Evolutionary conservation across 2,329 filamentous ascomycete genomes (phyloP).

Genomic region (Aspergillus phoenicis): DNA sequence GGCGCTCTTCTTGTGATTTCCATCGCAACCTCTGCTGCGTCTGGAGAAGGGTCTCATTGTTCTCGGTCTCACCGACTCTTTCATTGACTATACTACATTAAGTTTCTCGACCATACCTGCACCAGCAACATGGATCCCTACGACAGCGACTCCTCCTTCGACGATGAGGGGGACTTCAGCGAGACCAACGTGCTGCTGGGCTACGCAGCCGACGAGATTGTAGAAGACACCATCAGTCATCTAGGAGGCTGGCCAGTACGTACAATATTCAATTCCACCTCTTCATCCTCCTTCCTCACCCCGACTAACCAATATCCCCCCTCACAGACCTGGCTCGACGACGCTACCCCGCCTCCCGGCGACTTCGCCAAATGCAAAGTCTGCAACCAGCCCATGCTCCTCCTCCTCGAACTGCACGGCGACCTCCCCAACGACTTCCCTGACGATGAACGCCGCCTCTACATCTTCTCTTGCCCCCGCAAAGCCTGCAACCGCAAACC

Average conservation of each 20-base stretch:
- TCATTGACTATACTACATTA: background rate
- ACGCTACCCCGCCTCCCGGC: constrained; percentile 70
- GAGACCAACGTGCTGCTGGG: constrained; percentile 84
- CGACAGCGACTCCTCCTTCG: constrained; percentile 81
- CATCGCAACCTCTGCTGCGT: background rate
- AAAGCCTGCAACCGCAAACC: constrained; percentile 79
- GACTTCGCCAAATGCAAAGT: constrained; percentile 80
- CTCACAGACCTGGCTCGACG: constrained; percentile 77
- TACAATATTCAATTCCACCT: constrained; percentile 17
- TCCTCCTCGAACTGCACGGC: constrained; percentile 88
- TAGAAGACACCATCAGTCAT: constrained; percentile 82
- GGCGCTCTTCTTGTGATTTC: background rate
- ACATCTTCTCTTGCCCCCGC: constrained; percentile 78
- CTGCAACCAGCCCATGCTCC: constrained; percentile 79
- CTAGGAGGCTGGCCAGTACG: constrained; percentile 84
- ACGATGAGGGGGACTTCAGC: constrained; percentile 58
- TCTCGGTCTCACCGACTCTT: background rate
- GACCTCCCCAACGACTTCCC: constrained; percentile 86
- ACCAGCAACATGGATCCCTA: constrained; percentile 68
- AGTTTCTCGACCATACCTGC: background rate
- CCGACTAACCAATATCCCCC: constrained; percentile 20
- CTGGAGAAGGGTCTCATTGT: background rate
- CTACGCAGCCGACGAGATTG: constrained; percentile 78
- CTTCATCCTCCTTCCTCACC: background rate
- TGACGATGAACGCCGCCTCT: constrained; percentile 82